phyloP scores from a whole-genome alignment of 176 grass and related monocot species.

The Lolium multiflorum region DNA sequence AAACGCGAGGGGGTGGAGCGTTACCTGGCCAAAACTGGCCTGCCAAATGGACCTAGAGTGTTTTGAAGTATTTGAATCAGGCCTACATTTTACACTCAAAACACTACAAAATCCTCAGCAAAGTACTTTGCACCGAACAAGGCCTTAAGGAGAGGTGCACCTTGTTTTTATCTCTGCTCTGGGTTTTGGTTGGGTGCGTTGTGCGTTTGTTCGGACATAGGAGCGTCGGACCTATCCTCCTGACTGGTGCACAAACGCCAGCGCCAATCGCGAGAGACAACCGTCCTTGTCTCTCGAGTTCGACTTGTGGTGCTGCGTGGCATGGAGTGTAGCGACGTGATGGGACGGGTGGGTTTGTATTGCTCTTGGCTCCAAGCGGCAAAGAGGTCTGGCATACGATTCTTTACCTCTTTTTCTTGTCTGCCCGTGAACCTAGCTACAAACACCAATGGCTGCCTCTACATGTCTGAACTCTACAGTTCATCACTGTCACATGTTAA shows the following conservation, averaged over 20 bases:
- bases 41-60: too few species aligned
- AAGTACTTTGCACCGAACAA: too few species aligned
- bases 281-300: neutral
- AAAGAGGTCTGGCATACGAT: neutral
- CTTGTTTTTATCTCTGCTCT: neutral
- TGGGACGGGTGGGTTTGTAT: neutral
- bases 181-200: neutral
- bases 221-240: neutral
- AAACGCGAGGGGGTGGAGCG: too few species aligned
- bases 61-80: too few species aligned
- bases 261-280: neutral
- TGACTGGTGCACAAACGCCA: neutral
- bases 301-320: neutral
- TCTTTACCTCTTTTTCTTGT: neutral
- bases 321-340: neutral
- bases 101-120: too few species aligned
- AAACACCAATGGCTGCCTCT: too few species aligned
- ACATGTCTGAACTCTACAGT: too few species aligned
- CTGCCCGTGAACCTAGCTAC: neutral
- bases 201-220: neutral
- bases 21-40: too few species aligned
- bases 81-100: too few species aligned
- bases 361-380: neutral
- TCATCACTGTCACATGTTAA: too few species aligned
- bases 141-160: neutral